Conservation (phyloP, 441 rosid species). For the Gossypium trilobum region DNA sequence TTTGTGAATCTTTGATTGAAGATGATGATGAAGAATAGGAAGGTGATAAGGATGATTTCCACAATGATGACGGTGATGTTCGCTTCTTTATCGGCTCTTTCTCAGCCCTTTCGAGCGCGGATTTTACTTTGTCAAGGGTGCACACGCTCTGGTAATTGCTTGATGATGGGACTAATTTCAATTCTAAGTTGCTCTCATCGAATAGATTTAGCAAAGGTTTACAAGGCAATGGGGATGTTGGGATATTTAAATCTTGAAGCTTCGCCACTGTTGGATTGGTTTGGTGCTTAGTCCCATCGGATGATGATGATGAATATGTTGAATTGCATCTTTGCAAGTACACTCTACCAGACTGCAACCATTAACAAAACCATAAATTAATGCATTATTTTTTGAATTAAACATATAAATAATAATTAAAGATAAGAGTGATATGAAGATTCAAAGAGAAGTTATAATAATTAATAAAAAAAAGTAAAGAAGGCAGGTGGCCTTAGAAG, state of each 20-base stretch:
- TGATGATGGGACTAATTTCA: constrained; percentile 43
- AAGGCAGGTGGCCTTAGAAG: background rate
- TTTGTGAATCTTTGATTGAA: constrained; percentile 22
- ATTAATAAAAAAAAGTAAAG: background rate
- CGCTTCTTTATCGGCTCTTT: constrained; percentile 40
- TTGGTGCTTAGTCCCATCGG: constrained; percentile 23
- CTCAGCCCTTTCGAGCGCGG: constrained; percentile 59
- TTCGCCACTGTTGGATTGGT: constrained; percentile 31
- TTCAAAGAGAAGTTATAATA: background rate
- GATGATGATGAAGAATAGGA: constrained; percentile 36
- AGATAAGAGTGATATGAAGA: background rate
- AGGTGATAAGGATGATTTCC: constrained; percentile 30
- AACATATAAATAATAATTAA: background rate
- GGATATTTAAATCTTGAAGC: constrained; percentile 66
- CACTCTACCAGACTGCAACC: constrained; percentile 71
- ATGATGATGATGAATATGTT: constrained; percentile 30
- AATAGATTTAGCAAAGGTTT: constrained; percentile 46
- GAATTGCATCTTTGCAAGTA: constrained; percentile 57
- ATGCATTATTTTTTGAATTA: background rate
- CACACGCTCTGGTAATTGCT: constrained; percentile 63
- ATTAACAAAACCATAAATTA: background rate
- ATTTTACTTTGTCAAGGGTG: constrained; percentile 75
- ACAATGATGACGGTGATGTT: constrained; percentile 15
- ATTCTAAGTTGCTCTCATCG: constrained; percentile 45
- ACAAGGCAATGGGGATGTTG: constrained; percentile 25